A percentile compares a stretch with the other conserved stretches of the same genome.
These are phyloP conservation scores for Colletotrichum graminicola DNA, from an alignment of 2,329 filamentous ascomycete species.

Conservation along the genomic window DNA sequence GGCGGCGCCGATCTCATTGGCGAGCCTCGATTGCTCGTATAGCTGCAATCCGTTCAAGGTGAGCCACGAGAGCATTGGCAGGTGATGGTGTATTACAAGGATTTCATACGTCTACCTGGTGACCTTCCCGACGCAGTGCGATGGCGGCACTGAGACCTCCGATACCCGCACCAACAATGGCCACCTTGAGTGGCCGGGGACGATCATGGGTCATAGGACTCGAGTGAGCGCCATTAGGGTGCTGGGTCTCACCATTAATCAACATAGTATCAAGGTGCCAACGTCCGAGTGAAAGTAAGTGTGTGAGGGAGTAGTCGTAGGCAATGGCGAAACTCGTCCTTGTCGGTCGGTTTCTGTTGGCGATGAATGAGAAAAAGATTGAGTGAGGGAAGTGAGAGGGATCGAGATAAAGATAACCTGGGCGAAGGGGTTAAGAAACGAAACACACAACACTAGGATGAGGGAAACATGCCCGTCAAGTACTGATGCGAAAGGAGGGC, in stretches of 20 bases:
- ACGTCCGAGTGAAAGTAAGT: background rate
- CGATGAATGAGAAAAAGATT: background rate
- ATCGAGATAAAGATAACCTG: background rate
- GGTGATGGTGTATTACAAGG: background rate
- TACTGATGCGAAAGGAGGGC: background rate
- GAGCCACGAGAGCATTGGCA: background rate
- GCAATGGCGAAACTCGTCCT: slow-evolving; percentile 10
- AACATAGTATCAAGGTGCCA: slow-evolving; percentile 17
- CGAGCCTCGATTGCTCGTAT: slow-evolving; percentile 68
- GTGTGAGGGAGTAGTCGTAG: background rate
- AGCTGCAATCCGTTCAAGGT: slow-evolving; percentile 51
- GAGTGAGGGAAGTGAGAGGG: background rate
- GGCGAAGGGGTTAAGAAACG: too few relatives aligned
- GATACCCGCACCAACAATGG: slow-evolving; percentile 60
- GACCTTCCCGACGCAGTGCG: slow-evolving; percentile 64
- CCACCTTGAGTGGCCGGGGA: slow-evolving; percentile 38
- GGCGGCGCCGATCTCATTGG: slow-evolving; percentile 69
- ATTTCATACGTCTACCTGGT: slow-evolving; percentile 55
- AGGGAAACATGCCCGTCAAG: background rate
- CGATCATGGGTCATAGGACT: slow-evolving; percentile 38
- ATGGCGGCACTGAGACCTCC: slow-evolving; percentile 66
- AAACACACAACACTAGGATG: background rate
- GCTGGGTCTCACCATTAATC: slow-evolving; percentile 24
- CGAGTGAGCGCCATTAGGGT: slow-evolving; percentile 14
- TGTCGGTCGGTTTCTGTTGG: background rate